Conservation (phyloP, 257 asterid genomes). For the Thymus quinquecostatus region DNA sequence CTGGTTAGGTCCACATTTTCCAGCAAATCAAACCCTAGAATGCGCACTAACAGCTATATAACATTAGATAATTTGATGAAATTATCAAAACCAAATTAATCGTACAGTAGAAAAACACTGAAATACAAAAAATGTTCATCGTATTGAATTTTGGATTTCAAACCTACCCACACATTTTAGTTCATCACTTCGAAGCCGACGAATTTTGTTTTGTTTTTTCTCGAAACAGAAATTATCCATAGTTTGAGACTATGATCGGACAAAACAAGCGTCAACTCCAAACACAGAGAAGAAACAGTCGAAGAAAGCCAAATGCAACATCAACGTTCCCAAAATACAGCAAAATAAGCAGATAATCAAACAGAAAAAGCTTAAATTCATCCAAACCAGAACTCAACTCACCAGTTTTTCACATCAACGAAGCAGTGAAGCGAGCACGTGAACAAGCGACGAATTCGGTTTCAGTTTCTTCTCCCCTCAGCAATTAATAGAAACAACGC, state of each 20-base stretch:
- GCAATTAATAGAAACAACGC: constrained; percentile 11
- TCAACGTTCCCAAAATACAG: neutral
- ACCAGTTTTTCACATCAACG: constrained; percentile 12
- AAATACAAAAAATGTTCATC: constrained; percentile 5
- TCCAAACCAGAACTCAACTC: constrained; percentile 25
- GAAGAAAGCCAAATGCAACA: constrained; percentile 6
- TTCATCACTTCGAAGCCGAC: constrained; percentile 1
- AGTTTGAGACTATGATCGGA: neutral
- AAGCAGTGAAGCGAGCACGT: neutral
- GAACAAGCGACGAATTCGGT: neutral
- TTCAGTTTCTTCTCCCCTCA: neutral
- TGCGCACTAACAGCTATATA: constrained; percentile 15
- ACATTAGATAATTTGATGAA: constrained; percentile 19
- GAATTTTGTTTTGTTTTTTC: neutral
- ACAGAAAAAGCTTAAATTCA: constrained; percentile 2
- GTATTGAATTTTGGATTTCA: neutral
- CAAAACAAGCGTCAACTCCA: constrained; percentile 17
- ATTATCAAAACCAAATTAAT: neutral
- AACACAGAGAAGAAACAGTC: neutral
- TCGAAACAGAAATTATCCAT: neutral
- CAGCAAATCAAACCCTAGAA: constrained; percentile 36
- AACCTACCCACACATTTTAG: neutral
- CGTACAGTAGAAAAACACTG: neutral
- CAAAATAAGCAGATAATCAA: constrained; percentile 15
- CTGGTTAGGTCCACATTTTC: constrained; percentile 23